Evolutionary conservation across 306 rosid species (phyloP).

Genomic region (Gastrolobium villosum): DNA sequence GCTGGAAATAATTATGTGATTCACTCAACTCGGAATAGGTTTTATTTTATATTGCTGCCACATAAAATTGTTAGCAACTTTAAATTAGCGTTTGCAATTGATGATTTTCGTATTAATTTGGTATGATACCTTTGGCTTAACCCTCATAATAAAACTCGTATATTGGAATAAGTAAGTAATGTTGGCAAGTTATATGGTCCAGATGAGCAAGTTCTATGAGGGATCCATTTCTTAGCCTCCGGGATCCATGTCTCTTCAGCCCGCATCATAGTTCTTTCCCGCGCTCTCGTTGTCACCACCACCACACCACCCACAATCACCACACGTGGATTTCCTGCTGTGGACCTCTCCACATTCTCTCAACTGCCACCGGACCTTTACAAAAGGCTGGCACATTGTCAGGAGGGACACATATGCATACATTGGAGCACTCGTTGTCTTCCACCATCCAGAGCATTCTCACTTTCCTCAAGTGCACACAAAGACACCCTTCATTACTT

Average conservation of each 20-base stretch:
- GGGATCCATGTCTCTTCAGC: not conserved
- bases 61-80: constrained; percentile 34
- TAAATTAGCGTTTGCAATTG: constrained; percentile 1
- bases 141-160: not conserved
- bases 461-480: too few species aligned
- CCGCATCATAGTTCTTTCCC: too few species aligned
- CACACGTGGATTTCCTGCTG: too few species aligned
- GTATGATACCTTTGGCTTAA: constrained; percentile 16
- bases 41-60: constrained; percentile 2
- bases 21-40: constrained; percentile 19
- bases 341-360: too few species aligned
- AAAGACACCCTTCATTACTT: too few species aligned
- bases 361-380: too few species aligned
- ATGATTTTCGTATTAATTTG: constrained; percentile 25
- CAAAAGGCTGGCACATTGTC: too few species aligned
- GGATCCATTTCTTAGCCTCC: constrained; percentile 28
- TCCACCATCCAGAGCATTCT: too few species aligned
- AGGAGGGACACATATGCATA: too few species aligned
- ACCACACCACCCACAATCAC: too few species aligned
- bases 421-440: too few species aligned
- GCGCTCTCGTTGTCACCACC: too few species aligned
- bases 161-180: constrained; percentile 32
- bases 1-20: constrained; percentile 9
- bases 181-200: constrained; percentile 18
- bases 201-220: constrained; percentile 30